phyloP scores from a whole-genome alignment of 495 filamentous ascomycete species.

The Mycothermus thermophilus region DNA sequence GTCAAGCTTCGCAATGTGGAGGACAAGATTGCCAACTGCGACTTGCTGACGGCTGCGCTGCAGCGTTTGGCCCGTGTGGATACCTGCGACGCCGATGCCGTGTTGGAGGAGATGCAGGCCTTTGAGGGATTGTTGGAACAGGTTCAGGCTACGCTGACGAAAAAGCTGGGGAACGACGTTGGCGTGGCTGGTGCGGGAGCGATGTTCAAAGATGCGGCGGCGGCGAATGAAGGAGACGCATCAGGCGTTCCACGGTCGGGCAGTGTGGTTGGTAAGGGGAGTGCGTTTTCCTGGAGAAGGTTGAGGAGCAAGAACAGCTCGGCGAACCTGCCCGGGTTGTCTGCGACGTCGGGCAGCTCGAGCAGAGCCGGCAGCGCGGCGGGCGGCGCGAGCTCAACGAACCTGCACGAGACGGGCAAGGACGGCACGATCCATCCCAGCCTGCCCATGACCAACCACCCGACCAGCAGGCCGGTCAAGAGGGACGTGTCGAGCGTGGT shows the following conservation, averaged over 20 bases:
- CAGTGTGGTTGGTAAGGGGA: conserved; percentile 51
- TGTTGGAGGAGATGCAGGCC: conserved; percentile 91
- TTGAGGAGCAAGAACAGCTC: conserved; percentile 79
- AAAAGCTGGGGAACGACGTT: conserved; percentile 83
- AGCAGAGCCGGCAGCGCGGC: conserved; percentile 12
- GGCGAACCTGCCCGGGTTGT: conserved; percentile 30
- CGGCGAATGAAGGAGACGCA: conserved; percentile 9
- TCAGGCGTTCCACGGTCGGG: conserved; percentile 35
- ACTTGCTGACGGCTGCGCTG: conserved; percentile 79
- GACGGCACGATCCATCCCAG: conserved; percentile 53
- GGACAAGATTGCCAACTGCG: conserved; percentile 90
- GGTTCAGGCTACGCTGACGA: conserved; percentile 57
- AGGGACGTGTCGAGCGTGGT: conserved; percentile 53
- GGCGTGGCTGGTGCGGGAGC: conserved; percentile 55
- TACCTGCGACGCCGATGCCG: conserved; percentile 74
- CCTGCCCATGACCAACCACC: conserved; percentile 67
- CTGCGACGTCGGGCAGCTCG: conserved; percentile 32
- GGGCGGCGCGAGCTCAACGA: conserved; percentile 13
- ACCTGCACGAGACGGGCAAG: conserved; percentile 32
- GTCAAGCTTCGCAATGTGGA: conserved; percentile 83
- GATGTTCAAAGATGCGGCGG: conserved; percentile 51
- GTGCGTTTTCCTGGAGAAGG: conserved; percentile 68
- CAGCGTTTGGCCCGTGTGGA: conserved; percentile 72
- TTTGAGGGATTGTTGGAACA: conserved; percentile 79
- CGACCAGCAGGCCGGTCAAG: conserved; percentile 44